Evolutionary conservation across 2,329 filamentous ascomycete genomes (phyloP).

Genomic region (Sphaerulina musiva): DNA sequence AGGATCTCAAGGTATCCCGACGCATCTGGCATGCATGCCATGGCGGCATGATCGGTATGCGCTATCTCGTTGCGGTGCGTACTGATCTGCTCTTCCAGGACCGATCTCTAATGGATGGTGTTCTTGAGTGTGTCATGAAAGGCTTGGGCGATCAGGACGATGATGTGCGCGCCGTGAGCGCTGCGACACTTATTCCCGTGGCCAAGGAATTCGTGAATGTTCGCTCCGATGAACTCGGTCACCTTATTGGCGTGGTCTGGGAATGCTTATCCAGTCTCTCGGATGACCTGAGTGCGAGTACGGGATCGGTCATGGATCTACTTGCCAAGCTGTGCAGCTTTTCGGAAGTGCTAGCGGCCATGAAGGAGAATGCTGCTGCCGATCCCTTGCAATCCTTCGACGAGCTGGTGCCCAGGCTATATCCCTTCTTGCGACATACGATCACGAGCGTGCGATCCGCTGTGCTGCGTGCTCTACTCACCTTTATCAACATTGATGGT

Average conservation of each 20-base stretch:
- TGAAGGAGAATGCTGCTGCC: slow-evolving; percentile 80
- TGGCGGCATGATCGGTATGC: slow-evolving; percentile 92
- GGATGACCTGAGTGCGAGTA: slow-evolving; percentile 93
- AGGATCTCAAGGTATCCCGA: slow-evolving; percentile 64
- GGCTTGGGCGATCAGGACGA: slow-evolving; percentile 86
- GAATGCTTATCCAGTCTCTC: slow-evolving; percentile 94
- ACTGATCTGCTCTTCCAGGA: slow-evolving; percentile 86
- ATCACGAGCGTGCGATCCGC: slow-evolving; percentile 93
- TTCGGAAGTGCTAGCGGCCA: slow-evolving; percentile 82
- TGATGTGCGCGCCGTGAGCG: slow-evolving; percentile 92
- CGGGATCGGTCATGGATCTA: slow-evolving; percentile 96
- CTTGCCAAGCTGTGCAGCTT: slow-evolving; percentile 93
- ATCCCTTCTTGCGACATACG: slow-evolving; percentile 92
- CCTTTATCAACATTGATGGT: slow-evolving; percentile 81
- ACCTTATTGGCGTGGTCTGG: slow-evolving; percentile 92
- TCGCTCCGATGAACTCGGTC: slow-evolving; percentile 68
- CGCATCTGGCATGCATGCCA: slow-evolving; percentile 93
- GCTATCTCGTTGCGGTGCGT: slow-evolving; percentile 90
- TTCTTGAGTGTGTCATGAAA: slow-evolving; percentile 89
- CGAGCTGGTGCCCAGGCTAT: slow-evolving; percentile 83
- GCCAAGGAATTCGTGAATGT: slow-evolving; percentile 88
- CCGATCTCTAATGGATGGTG: slow-evolving; percentile 80
- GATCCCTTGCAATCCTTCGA: slow-evolving; percentile 87
- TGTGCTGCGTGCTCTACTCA: slow-evolving; percentile 84
- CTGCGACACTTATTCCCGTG: slow-evolving; percentile 94